Conservation (phyloP, 2,329 filamentous ascomycete species). For the Trichoderma pleuroti region DNA sequence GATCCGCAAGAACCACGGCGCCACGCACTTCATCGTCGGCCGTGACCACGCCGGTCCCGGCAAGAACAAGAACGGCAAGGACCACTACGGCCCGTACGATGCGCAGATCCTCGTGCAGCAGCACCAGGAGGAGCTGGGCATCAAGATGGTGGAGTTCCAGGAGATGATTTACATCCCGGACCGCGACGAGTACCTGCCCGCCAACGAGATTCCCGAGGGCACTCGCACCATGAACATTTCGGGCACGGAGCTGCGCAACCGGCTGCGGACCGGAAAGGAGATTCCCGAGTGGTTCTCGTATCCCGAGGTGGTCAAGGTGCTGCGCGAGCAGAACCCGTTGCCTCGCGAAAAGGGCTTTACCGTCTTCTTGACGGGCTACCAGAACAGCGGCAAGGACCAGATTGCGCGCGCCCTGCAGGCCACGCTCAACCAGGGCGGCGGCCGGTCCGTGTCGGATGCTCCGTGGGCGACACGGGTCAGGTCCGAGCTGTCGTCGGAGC, state of each 20-base stretch:
- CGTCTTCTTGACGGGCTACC: conserved; percentile 94
- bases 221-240: conserved; percentile 85
- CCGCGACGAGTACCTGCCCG: conserved; percentile 90
- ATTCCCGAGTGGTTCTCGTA: conserved; percentile 99
- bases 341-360: conserved; percentile 94
- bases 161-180: conserved; percentile 99
- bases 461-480: conserved; percentile 91
- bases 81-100: conserved; percentile 98
- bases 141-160: conserved; percentile 98
- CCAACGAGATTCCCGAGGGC: conserved; percentile 82
- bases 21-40: conserved; percentile 98
- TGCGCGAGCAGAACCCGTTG: conserved; percentile 92
- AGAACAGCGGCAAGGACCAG: conserved; percentile 95
- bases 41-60: conserved; percentile 97
- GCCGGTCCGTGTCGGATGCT: conserved; percentile 88
- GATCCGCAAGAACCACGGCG: conserved; percentile 99
- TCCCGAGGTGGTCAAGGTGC: conserved; percentile 94
- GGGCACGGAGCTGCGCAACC: conserved; percentile 84
- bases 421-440: conserved; percentile 96
- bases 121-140: conserved; percentile 93
- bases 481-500: conserved; percentile 85
- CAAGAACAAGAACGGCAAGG: conserved; percentile 94
- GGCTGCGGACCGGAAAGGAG: conserved; percentile 84
- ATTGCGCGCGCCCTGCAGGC: conserved; percentile 94
- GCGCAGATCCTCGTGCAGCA: conserved; percentile 95